Evolutionary conservation across 345 rosid species (phyloP), one percentile per base, ranked within the genome.

Genomic region (Erodium maritimum): DNA sequence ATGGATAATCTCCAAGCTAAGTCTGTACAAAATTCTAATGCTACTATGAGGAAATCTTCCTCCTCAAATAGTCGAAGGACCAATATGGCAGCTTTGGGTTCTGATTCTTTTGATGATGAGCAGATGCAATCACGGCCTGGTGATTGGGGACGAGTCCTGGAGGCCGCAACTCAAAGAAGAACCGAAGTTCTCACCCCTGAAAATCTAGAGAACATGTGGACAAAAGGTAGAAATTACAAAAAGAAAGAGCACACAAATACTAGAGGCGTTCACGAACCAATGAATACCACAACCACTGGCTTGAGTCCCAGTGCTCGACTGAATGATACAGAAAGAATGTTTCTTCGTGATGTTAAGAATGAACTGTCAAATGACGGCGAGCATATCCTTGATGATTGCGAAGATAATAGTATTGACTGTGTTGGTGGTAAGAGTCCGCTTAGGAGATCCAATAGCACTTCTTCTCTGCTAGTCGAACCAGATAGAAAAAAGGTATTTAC

Each of bases 181-280:
- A 77, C 95, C 21, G 96, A 94, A 83, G 75, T 94, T 82, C 99
- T 94, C 67, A 63, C 81, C n/a, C 99, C 99, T 59, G 96, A 94
- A 76, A 94, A 94, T 80, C 97, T 94, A 61, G 99, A 94, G 64
- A 90, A 87, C 69, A 77, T 94, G 97, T 94, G 99, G 97, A 79
- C 97, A 1, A 90, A 81, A 77, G 99, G 99, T 78, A 85, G 90
- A 73, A 80, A 87, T 68, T 87, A 90, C 65, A 88, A 82, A 72
- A 84, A 59, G 79, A 85, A 80, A 69, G 96, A 90, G 79, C 70
- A 71, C 54, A 90, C 81, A 69, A 71, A 52, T 17, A 61, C 59
- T 21, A 74, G 77, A 64, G 46, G 71, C 42, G 67, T 55, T 56
- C 73, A 19, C 25, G 67, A 69, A 56, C 62, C 76, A 57, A 29